These are phyloP conservation scores for Pythium aphanidermatum DNA, from an alignment of 352 stramenopile genomes.

Conservation along the genomic window DNA sequence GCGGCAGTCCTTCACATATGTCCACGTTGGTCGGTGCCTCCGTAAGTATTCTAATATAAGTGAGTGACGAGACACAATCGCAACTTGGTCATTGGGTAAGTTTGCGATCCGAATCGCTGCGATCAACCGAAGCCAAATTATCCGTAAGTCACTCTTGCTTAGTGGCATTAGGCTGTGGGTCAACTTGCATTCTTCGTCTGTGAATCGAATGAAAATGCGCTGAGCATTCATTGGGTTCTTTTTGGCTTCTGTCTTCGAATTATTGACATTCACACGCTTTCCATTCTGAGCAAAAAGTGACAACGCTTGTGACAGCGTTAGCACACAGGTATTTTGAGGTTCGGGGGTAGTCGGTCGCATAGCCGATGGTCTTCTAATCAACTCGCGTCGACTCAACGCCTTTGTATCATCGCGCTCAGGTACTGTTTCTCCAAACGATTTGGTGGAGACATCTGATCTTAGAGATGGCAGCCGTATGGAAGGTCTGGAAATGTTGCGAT, in stretches of 20 bases:
- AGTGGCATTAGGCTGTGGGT: conserved; percentile 2
- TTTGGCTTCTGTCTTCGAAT: background rate
- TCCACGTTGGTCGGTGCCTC: conserved; percentile 23
- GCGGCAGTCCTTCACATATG: conserved; percentile 32
- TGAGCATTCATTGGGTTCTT: background rate
- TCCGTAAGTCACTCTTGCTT: conserved; percentile 15
- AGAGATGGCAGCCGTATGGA: conserved; percentile 10
- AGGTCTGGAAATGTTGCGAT: background rate
- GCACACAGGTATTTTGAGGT: conserved; percentile 1
- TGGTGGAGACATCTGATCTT: conserved; percentile 1
- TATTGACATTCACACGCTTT: too few species aligned
- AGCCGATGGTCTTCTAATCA: background rate
- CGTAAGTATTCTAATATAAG: conserved; percentile 22
- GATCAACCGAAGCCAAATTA: conserved; percentile 20
- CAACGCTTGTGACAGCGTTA: conserved; percentile 15
- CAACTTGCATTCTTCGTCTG: conserved; percentile 19
- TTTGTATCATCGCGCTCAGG: background rate
- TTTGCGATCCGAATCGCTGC: conserved; percentile 28
- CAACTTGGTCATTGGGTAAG: conserved; percentile 16
- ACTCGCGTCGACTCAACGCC: background rate
- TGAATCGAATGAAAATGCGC: conserved; percentile 6
- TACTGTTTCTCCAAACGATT: background rate
- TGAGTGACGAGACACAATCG: conserved; percentile 24
- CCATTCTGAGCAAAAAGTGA: background rate
- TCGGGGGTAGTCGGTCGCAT: too few species aligned